Base-by-base conservation (phyloP, 805 yeast species). In the Cyberlindnera amylophila region DNA sequence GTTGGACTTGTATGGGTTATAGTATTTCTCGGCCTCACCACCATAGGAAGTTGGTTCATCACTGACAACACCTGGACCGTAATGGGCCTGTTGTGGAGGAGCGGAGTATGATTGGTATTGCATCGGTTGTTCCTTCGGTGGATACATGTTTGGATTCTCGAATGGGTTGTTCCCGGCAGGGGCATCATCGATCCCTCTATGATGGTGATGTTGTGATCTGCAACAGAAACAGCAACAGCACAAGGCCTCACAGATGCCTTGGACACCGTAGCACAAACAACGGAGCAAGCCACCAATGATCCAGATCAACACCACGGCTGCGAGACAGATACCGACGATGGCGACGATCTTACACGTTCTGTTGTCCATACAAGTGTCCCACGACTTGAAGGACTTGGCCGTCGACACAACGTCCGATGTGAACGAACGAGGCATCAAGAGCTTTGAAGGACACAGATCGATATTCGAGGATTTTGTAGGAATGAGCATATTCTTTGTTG, bases 281-380 rank as follows among this genome's bases (percentile, higher is more conserved):
- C 80, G 72, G 38, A 81, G 50, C 2, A 86, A 18, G 0, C 78
- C 72, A 12, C 74, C 66, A 2, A 82, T 15, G 4, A 83, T 44
- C 84, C 89, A 81, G 6, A 83, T 38, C 0, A 60, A 64, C 0
- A 83, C 45, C 2, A 86, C 51, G 0, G 59, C 68, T 0, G 81
- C 91, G 11, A 86, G 54, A 0, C 68, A 76, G 3, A 85, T 81
- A 3, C 85, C 82, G 12, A 84, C 86, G 34, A 86, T 85, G 4
- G 86, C 90, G 16, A 82, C 75, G 44, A 85, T 76, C 57, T 86
- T 86, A 63, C 95, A 86, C 36, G 80, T 70, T 34, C 65, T 79
- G 61, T 84, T 82, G 55, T 73, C 82, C 91, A 84, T 85, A 63
- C 95, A 86, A 3, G 86, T 75, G 56, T 81, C 78, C 93, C 95